Evolutionary conservation across 495 filamentous ascomycete species (phyloP).

Genomic region (Apiosordaria backusii): DNA sequence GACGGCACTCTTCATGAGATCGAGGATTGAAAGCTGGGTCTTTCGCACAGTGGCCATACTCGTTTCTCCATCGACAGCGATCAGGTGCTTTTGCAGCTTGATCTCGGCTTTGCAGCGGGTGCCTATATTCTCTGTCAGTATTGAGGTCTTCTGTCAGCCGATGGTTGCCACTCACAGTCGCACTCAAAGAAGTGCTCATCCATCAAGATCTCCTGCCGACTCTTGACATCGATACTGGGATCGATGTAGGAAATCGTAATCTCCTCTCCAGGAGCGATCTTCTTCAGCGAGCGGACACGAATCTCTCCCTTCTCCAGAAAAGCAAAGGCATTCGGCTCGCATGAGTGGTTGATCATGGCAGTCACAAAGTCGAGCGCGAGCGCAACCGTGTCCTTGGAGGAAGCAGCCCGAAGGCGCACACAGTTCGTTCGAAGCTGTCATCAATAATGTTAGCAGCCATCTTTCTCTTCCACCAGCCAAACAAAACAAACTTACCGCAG

Average conservation of each 20-base stretch:
- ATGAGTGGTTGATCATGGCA: slow-evolving; percentile 65
- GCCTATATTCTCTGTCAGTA: slow-evolving; percentile 11
- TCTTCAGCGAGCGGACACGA: slow-evolving; percentile 38
- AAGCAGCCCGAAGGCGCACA: slow-evolving; percentile 12
- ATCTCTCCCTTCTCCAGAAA: slow-evolving; percentile 54
- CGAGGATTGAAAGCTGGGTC: slow-evolving; percentile 13
- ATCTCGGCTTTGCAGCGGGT: slow-evolving; percentile 23
- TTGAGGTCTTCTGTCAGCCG: neutral
- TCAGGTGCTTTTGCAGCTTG: neutral
- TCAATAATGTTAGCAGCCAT: neutral
- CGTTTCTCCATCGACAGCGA: slow-evolving; percentile 4
- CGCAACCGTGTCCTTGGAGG: slow-evolving; percentile 55
- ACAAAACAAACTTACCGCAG: slow-evolving; percentile 13
- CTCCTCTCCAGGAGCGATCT: slow-evolving; percentile 52
- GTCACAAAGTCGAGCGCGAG: slow-evolving; percentile 57
- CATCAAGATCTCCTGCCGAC: slow-evolving; percentile 46
- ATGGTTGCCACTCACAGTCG: slow-evolving; percentile 44
- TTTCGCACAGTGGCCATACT: slow-evolving; percentile 5
- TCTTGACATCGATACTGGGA: slow-evolving; percentile 44
- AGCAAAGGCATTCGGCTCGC: slow-evolving; percentile 63
- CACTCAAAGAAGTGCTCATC: slow-evolving; percentile 66
- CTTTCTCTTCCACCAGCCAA: neutral
- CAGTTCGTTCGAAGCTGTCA: slow-evolving; percentile 25
- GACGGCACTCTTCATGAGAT: slow-evolving; percentile 14
- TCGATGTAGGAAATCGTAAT: slow-evolving; percentile 69